A percentile compares a stretch with the other conserved stretches of the same genome.
phyloP scores from a whole-genome alignment of 352 stramenopile genomes.

The Phytopythium mirpurense region DNA sequence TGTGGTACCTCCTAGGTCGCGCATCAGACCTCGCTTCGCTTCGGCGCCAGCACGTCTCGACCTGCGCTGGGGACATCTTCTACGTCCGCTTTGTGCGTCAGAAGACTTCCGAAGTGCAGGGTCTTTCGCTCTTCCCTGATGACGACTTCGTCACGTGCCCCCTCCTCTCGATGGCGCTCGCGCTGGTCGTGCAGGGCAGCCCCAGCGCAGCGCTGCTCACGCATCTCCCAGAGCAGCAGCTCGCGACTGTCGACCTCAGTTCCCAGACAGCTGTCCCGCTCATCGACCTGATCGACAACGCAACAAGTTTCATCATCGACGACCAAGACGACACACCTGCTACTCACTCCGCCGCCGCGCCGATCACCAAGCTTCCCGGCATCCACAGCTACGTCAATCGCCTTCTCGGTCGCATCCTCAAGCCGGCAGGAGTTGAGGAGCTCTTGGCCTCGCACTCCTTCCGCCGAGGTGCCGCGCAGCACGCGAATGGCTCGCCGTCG shows the following conservation, averaged over 20 bases:
- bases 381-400: conserved; percentile 20
- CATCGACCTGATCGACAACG: not conserved
- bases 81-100: conserved; percentile 21
- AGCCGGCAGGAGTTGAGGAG: not conserved
- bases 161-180: conserved; percentile 12
- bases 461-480: conserved; percentile 8
- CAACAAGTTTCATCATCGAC: no score
- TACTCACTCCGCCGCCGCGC: no score
- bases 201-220: conserved; percentile 8
- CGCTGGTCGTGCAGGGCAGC: conserved; percentile 12
- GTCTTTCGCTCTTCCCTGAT: conserved; percentile 22
- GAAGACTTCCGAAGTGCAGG: conserved; percentile 25
- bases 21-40: conserved; percentile 20
- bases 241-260: no score
- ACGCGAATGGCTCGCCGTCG: conserved; percentile 6
- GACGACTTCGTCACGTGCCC: conserved; percentile 14
- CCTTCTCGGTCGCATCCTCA: conserved; percentile 10
- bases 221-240: conserved; percentile 5
- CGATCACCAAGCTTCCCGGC: not conserved
- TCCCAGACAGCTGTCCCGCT: no score
- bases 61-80: conserved; percentile 12
- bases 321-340: not conserved
- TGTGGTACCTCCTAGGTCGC: conserved; percentile 32
- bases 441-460: conserved; percentile 21
- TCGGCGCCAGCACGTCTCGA: conserved; percentile 17